These are phyloP conservation scores for Aspergillus affinis DNA, from an alignment of 495 filamentous ascomycete genomes.

Conservation along the genomic window DNA sequence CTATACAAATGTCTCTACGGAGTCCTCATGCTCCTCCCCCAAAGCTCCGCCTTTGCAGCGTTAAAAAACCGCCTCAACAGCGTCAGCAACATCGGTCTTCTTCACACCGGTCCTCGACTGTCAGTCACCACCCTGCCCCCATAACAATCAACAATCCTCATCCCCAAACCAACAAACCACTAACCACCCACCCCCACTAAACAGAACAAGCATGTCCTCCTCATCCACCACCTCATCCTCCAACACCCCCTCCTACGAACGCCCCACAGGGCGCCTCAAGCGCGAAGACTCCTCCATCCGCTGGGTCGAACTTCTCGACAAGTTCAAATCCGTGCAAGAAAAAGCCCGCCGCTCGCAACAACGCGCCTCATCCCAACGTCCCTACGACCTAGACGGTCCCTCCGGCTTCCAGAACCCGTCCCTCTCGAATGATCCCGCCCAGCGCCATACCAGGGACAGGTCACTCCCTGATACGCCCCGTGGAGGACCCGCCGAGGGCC, in stretches of 20 bases:
- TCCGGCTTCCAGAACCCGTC: conserved; percentile 24
- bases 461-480: conserved; percentile 43
- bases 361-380: conserved; percentile 36
- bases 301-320: conserved; percentile 95
- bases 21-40: conserved; percentile 94
- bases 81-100: conserved; percentile 93
- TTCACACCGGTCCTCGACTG: conserved; percentile 82
- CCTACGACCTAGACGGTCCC: conserved; percentile 28
- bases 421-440: conserved; percentile 33
- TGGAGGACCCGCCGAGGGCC: conserved; percentile 34
- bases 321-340: conserved; percentile 89
- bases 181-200: not conserved
- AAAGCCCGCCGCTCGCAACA: conserved; percentile 59
- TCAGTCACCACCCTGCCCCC: conserved; percentile 49
- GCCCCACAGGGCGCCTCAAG: conserved; percentile 69
- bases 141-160: not conserved
- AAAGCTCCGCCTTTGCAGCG: conserved; percentile 94
- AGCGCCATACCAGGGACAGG: conserved; percentile 41
- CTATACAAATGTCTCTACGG: conserved; percentile 99
- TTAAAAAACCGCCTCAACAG: conserved; percentile 96
- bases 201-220: conserved; percentile 7
- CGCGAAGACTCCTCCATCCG: conserved; percentile 81
- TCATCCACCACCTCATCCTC: conserved; percentile 12
- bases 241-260: conserved; percentile 50
- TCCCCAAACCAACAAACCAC: not conserved